These are phyloP conservation scores for Diplodia corticola DNA, from an alignment of 2,329 filamentous ascomycete species.

Conservation along the genomic window DNA sequence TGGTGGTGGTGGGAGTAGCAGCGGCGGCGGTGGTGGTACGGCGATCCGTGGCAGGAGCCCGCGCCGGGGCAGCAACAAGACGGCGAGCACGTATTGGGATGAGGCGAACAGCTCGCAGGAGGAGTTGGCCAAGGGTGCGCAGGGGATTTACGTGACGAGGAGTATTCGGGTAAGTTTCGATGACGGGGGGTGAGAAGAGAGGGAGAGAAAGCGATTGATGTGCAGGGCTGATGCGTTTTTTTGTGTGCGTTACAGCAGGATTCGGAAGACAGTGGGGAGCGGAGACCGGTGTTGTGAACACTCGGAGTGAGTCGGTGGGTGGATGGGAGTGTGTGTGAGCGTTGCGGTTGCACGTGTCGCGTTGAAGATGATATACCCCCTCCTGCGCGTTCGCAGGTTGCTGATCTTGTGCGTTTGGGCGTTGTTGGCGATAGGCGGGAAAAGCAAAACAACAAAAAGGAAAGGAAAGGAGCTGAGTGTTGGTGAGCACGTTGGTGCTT, in stretches of 20 bases:
- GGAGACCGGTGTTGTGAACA: neutral
- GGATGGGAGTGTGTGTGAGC: neutral
- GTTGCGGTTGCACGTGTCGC: neutral
- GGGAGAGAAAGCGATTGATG: neutral
- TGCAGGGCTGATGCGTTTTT: neutral
- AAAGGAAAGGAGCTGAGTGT: neutral
- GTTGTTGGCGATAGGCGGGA: neutral
- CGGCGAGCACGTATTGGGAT: conserved; percentile 10
- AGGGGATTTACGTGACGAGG: conserved; percentile 16
- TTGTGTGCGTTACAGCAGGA: neutral
- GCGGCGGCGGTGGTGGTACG: neutral
- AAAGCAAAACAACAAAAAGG: too few species aligned
- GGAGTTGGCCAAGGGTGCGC: neutral
- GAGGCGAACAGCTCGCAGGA: conserved; percentile 8
- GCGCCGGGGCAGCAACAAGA: neutral
- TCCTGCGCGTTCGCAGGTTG: neutral
- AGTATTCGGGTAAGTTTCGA: conserved; percentile 15
- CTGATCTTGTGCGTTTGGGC: neutral
- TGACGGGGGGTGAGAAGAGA: too few species aligned
- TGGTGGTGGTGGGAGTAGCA: neutral
- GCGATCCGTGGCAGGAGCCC: neutral
- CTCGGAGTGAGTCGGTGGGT: neutral
- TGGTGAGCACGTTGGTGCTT: neutral
- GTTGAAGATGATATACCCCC: neutral
- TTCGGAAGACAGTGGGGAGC: neutral